Conservation (phyloP, 768 basidiomycete genomes). For the Agrocybe praecox region DNA sequence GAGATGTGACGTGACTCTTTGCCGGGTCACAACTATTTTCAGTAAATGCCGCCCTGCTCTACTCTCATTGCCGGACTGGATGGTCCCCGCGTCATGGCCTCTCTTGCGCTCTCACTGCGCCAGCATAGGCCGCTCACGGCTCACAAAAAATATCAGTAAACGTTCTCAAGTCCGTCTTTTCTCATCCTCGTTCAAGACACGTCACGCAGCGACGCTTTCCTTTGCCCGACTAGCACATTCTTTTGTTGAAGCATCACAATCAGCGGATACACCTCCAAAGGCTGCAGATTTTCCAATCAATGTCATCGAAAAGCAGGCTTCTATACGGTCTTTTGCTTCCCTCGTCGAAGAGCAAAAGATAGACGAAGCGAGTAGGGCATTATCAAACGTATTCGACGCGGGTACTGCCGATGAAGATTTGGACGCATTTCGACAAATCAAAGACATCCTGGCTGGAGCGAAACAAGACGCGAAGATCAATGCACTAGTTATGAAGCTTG, state of each 20-base stretch:
- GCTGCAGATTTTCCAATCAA: slow-evolving; percentile 20
- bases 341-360: slow-evolving; percentile 31
- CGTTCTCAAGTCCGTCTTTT: background rate
- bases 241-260: background rate
- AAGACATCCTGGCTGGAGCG: slow-evolving; percentile 6
- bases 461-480: slow-evolving; percentile 35
- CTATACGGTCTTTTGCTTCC: slow-evolving; percentile 18
- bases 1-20: slow-evolving; percentile 19
- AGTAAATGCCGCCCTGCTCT: background rate
- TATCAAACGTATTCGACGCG: slow-evolving; percentile 17
- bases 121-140: slow-evolving; percentile 4
- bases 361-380: slow-evolving; percentile 24
- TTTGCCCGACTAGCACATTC: slow-evolving; percentile 10
- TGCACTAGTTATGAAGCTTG: slow-evolving; percentile 42
- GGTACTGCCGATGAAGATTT: slow-evolving; percentile 3
- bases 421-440: slow-evolving; percentile 16
- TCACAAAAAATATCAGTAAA: background rate
- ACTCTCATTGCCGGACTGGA: slow-evolving; percentile 20
- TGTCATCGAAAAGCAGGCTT: slow-evolving; percentile 17
- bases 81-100: slow-evolving; percentile 38
- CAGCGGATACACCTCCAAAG: background rate
- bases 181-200: background rate
- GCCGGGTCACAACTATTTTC: slow-evolving; percentile 13
- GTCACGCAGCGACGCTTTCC: background rate
- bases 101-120: slow-evolving; percentile 29